Conservation (phyloP, 106 monocot genomes). For the Acanthochlamys bracteata region DNA sequence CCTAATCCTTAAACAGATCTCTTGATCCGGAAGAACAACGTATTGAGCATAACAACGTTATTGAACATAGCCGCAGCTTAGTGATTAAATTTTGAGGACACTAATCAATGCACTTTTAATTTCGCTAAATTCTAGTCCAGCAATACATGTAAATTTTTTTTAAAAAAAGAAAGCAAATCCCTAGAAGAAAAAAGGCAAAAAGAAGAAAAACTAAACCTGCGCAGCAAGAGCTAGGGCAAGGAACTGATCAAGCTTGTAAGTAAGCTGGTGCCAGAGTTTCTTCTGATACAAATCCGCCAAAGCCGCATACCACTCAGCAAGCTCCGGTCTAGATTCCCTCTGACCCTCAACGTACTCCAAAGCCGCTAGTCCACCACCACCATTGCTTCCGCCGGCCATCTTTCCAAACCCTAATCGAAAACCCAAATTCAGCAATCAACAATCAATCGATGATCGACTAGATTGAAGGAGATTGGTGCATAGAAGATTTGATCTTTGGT, state of each 20-base stretch:
- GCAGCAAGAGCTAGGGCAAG: constrained; percentile 53
- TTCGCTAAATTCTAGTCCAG: no score
- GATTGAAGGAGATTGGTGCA: no score
- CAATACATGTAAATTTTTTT: no score
- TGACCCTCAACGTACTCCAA: constrained; percentile 79
- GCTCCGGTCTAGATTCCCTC: constrained; percentile 62
- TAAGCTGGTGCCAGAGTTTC: constrained; percentile 95
- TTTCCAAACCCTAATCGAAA: neutral
- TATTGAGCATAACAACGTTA: no score
- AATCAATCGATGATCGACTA: neutral
- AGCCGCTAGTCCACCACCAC: constrained; percentile 10
- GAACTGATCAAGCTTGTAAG: constrained; percentile 90
- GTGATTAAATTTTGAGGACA: no score
- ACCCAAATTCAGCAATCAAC: neutral
- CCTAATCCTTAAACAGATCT: no score
- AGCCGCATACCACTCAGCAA: constrained; percentile 72
- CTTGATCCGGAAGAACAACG: no score
- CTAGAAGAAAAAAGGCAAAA: neutral
- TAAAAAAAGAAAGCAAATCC: neutral
- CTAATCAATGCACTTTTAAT: no score
- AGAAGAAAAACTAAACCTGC: constrained; percentile 29
- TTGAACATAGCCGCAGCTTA: no score
- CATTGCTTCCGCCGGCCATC: neutral
- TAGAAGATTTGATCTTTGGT: no score
- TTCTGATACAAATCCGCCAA: constrained; percentile 71